Conservation (phyloP, 1,284 basidiomycete species). For the Lentinus polychrous region DNA sequence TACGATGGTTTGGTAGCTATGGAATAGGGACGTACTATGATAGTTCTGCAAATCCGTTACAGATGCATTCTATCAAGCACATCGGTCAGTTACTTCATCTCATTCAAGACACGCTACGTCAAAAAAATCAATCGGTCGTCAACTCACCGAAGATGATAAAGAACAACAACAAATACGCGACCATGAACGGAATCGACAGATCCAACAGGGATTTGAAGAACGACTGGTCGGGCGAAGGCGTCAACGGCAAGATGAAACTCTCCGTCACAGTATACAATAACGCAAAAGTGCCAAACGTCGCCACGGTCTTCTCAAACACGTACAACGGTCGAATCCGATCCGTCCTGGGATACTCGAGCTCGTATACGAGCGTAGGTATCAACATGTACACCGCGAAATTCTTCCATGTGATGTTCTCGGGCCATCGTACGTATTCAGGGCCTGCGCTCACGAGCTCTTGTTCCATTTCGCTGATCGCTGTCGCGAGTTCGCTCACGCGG, state of each 20-base stretch:
- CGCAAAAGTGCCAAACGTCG: constrained; percentile 93
- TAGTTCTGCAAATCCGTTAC: constrained; percentile 91
- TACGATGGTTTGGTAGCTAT: too few species aligned
- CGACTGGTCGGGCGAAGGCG: constrained; percentile 66
- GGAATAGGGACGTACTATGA: constrained; percentile 74
- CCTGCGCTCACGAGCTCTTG: constrained; percentile 74
- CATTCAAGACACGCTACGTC: too few species aligned
- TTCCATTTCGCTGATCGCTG: constrained; percentile 72
- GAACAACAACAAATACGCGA: constrained; percentile 73
- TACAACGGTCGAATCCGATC: constrained; percentile 83
- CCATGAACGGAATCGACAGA: constrained; percentile 91
- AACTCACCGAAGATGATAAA: constrained; percentile 76
- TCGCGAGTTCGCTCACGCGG: constrained; percentile 64
- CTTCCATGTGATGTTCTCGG: constrained; percentile 76
- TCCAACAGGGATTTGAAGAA: constrained; percentile 77
- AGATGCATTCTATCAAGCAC: constrained; percentile 72
- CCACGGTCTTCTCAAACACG: constrained; percentile 91
- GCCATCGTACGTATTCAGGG: constrained; percentile 66
- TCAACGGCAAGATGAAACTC: constrained; percentile 84
- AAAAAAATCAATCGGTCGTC: too few species aligned
- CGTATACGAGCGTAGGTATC: constrained; percentile 92
- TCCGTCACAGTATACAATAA: constrained; percentile 90
- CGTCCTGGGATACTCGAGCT: constrained; percentile 92
- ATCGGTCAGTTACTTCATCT: constrained; percentile 7
- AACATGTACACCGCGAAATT: constrained; percentile 89